Percentiles rank a stretch among this genome's conserved stretches.
These are phyloP conservation scores for Anacardium occidentale DNA, from an alignment of 345 rosid species.

Conservation along the genomic window DNA sequence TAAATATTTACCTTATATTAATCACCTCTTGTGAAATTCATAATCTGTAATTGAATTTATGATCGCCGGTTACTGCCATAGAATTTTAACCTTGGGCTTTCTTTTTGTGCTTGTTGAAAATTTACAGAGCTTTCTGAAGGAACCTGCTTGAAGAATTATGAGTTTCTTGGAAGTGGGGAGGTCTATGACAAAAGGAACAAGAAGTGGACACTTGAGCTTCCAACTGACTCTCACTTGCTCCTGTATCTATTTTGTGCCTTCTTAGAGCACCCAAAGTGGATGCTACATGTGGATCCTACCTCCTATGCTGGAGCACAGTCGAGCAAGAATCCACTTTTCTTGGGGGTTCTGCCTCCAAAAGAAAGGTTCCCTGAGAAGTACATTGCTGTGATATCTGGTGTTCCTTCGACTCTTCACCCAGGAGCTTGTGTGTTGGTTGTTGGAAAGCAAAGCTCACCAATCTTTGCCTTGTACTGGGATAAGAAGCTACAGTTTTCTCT, in stretches of 20 bases:
- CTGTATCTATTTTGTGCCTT: constrained; percentile 88
- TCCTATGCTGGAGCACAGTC: constrained; percentile 79
- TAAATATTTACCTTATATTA: constrained; percentile 12
- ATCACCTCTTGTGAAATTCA: not conserved
- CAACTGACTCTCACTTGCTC: constrained; percentile 88
- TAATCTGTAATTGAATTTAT: constrained; percentile 2
- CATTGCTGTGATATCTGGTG: constrained; percentile 61
- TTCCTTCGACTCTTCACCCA: constrained; percentile 76
- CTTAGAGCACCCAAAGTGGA: constrained; percentile 97
- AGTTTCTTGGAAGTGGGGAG: constrained; percentile 68
- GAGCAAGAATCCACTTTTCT: constrained; percentile 80
- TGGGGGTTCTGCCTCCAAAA: constrained; percentile 82
- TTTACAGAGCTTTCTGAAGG: constrained; percentile 84
- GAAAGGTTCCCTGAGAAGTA: constrained; percentile 94
- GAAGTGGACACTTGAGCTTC: constrained; percentile 79
- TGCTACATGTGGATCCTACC: constrained; percentile 88
- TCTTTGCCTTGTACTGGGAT: constrained; percentile 89
- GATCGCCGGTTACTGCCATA: not conserved
- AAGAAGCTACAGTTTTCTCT: constrained; percentile 78
- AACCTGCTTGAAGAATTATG: constrained; percentile 89
- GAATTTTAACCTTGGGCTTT: constrained; percentile 4
- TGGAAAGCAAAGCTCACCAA: constrained; percentile 67
- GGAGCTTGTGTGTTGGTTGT: constrained; percentile 79
- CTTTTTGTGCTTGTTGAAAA: constrained; percentile 18
- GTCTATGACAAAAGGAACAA: constrained; percentile 61